These are phyloP conservation scores for Aristolochia contorta DNA, from an alignment of 164 flowering plant species.

Conservation along the genomic window DNA sequence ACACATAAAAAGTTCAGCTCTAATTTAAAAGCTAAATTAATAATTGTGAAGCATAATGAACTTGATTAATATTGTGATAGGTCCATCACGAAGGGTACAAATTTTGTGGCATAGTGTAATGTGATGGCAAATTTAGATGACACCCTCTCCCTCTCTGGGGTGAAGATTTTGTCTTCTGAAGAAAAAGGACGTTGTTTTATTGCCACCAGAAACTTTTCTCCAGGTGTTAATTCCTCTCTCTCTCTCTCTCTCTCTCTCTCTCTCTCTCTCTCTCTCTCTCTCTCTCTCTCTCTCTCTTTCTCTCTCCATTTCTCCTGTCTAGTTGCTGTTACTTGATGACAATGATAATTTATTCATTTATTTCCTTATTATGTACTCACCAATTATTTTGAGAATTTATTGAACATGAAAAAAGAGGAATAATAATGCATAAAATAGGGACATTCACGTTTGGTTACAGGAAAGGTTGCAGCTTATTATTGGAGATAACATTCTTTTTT, in stretches of 20 bases:
- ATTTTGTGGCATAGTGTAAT: too few species aligned
- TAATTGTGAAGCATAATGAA: too few species aligned
- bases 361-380: background rate
- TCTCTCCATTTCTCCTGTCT: background rate
- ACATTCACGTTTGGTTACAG: too few species aligned
- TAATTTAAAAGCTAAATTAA: too few species aligned
- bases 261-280: conserved; percentile 7
- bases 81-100: too few species aligned
- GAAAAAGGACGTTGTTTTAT: conserved; percentile 80
- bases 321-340: background rate
- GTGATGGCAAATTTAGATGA: conserved; percentile 47
- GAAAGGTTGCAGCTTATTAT: too few species aligned
- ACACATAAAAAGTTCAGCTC: too few species aligned
- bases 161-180: conserved; percentile 33
- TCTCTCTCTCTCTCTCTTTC: background rate
- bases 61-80: too few species aligned
- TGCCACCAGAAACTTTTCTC: conserved; percentile 54
- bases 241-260: conserved; percentile 12
- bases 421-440: background rate
- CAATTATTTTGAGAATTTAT: background rate
- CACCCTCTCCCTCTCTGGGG: conserved; percentile 31
- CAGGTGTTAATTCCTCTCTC: conserved; percentile 52
- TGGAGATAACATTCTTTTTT: too few species aligned
- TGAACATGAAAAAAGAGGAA: too few species aligned
- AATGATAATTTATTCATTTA: background rate